phyloP scores from a whole-genome alignment of 768 basidiomycete species.

The Russula olivacea region DNA sequence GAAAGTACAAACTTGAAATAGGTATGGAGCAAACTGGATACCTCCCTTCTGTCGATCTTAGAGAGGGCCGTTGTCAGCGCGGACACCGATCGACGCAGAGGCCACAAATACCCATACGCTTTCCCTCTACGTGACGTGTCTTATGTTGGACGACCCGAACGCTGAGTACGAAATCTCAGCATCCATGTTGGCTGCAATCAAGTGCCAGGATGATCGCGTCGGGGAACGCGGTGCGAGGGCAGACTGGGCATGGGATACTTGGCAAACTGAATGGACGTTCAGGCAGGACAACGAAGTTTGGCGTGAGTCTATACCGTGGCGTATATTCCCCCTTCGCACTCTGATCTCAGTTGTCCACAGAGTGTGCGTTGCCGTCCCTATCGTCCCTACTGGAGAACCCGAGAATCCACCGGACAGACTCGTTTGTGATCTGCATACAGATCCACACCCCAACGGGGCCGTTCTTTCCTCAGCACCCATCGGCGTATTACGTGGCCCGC shows the following conservation, averaged over 20 bases:
- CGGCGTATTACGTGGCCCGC: slow-evolving; percentile 56
- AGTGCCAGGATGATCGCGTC: slow-evolving; percentile 51
- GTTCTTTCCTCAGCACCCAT: slow-evolving; percentile 61
- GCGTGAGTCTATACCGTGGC: slow-evolving; percentile 41
- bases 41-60: not conserved
- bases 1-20: slow-evolving; percentile 67
- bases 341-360: slow-evolving; percentile 31
- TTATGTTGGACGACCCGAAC: slow-evolving; percentile 56
- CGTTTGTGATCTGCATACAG: slow-evolving; percentile 68
- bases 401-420: slow-evolving; percentile 55
- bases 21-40: slow-evolving; percentile 34
- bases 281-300: slow-evolving; percentile 66
- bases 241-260: slow-evolving; percentile 70
- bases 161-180: slow-evolving; percentile 54
- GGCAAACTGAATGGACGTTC: slow-evolving; percentile 68
- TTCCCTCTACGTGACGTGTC: slow-evolving; percentile 60
- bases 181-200: slow-evolving; percentile 69
- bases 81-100: slow-evolving; percentile 5
- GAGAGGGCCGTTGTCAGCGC: slow-evolving; percentile 3
- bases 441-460: slow-evolving; percentile 54
- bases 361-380: slow-evolving; percentile 57
- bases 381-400: slow-evolving; percentile 55
- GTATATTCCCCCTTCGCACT: not conserved
- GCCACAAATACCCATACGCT: slow-evolving; percentile 36
- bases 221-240: slow-evolving; percentile 60